Evolutionary conservation across 176 grass and related monocot species (phyloP), one percentile per base, ranked within the genome.

Genomic region (Phoenix dactylifera): DNA sequence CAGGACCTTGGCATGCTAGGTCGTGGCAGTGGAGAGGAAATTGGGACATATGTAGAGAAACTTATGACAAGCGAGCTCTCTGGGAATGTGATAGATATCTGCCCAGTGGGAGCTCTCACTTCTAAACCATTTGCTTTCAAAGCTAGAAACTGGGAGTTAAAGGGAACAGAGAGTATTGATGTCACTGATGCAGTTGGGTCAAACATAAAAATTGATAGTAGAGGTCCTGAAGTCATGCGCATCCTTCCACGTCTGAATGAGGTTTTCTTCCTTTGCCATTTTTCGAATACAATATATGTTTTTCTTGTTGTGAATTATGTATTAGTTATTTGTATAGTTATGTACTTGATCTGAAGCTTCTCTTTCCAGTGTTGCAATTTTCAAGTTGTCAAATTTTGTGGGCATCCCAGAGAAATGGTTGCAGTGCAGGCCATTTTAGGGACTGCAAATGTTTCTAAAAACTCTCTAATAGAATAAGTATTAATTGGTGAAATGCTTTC

Each of bases 71-170:
- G 93, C 62, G 93, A 98, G 80, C 73, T 98, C 9, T 98, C 93
- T 59, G 93, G 93, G 66, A 98, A 98, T 80, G 93, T 98, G 63
- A 98, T 98, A 59, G 93, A 98, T 72, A 98, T 98, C 70, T 98
- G 93, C 56, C 93, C 93, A 28, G 88, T 98, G 79, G 93, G 93
- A 15, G 93, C 93, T 72, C 84, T 98, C 59, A 98, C 93, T 49
- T 98, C 93, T 28, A 98, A 98, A 64, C 93, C 93, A 39, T 98
- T 92, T 74, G 93, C 93, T 66, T 98, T 98, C 70, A 98, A 98
- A 76, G 93, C 93, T 69, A 80, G 93, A 39, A 98, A 92, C 70
- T 98, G 93, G 93, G 93, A 98, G 71, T 24, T 98, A 49, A 98
- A 98, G 64, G 76, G 81, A 1, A 98, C 88, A 1, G 93, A 98